These are phyloP conservation scores for Uronychia binucleata DNA, from an alignment of 73 alveolate species.

Conservation along the genomic window DNA sequence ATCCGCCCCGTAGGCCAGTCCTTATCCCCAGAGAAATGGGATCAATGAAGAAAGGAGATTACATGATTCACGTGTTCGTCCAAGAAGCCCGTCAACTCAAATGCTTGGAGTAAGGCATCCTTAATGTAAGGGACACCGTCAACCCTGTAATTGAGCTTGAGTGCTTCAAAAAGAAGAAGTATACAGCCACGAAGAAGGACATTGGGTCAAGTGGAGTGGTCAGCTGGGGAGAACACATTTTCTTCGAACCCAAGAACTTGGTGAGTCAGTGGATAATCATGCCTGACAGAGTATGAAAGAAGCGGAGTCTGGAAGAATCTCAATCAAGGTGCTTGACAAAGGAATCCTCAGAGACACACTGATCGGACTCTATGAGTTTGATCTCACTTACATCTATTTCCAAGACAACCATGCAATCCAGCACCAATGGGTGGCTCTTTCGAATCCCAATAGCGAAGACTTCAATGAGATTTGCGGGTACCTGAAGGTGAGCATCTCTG, in stretches of 20 bases:
- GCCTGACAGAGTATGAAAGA: slow-evolving; percentile 26
- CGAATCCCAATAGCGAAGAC: slow-evolving; percentile 85
- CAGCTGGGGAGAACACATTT: slow-evolving; percentile 84
- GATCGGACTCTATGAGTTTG: slow-evolving; percentile 91
- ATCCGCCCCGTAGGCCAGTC: too few species aligned
- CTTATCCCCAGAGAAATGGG: slow-evolving; percentile 24
- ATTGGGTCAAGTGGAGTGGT: slow-evolving; percentile 61
- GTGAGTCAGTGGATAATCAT: too few species aligned
- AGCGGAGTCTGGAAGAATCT: slow-evolving; percentile 57
- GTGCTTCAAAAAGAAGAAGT: slow-evolving; percentile 62
- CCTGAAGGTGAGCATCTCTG: slow-evolving; percentile 80
- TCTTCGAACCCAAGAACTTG: slow-evolving; percentile 72
- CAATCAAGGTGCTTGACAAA: slow-evolving; percentile 69
- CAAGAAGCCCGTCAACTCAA: slow-evolving; percentile 68
- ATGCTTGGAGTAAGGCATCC: slow-evolving; percentile 32
- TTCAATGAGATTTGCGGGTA: slow-evolving; percentile 89
- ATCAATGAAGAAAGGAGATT: slow-evolving; percentile 68
- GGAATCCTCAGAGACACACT: slow-evolving; percentile 72
- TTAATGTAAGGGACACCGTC: slow-evolving; percentile 33
- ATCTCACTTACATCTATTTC: slow-evolving; percentile 85
- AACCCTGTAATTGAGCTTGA: slow-evolving; percentile 78
- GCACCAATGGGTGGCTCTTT: slow-evolving; percentile 93
- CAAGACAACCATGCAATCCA: slow-evolving; percentile 84
- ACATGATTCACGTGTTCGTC: slow-evolving; percentile 72
- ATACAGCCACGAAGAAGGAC: slow-evolving; percentile 74